Evolutionary conservation across 1,139 yeast species (phyloP).

Genomic region (Nakaseomyces uthaithaninus): DNA sequence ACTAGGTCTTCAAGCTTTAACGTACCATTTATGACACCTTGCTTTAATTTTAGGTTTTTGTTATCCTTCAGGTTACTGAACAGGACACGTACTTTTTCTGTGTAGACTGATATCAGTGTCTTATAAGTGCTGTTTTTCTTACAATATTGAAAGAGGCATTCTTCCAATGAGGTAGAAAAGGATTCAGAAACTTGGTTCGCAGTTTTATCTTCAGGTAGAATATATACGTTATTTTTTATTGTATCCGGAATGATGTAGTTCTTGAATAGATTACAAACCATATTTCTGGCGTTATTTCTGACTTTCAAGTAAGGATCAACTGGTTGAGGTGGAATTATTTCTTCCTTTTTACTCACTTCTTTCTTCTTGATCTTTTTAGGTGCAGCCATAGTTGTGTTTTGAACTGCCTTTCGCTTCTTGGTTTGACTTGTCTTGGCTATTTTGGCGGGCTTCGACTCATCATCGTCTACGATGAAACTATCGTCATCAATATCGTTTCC

Average conservation of each 20-base stretch:
- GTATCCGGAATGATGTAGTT: conserved; percentile 40
- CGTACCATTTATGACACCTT: conserved; percentile 41
- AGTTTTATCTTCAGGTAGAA: conserved; percentile 37
- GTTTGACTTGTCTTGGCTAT: no score
- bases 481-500: conserved; percentile 15
- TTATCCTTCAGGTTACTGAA: conserved; percentile 46
- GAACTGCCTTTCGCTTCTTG: conserved; percentile 12
- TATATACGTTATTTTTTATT: conserved; percentile 25
- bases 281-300: conserved; percentile 37
- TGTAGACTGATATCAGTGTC: conserved; percentile 34
- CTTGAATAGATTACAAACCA: conserved; percentile 33
- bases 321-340: neutral
- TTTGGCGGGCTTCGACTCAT: conserved; percentile 9
- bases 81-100: conserved; percentile 47
- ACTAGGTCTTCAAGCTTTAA: conserved; percentile 47
- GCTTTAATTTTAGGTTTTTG: conserved; percentile 43
- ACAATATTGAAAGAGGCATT: conserved; percentile 24
- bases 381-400: conserved; percentile 11
- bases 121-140: conserved; percentile 1
- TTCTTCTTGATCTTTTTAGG: conserved; percentile 8
- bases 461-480: conserved; percentile 13
- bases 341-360: neutral
- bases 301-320: conserved; percentile 25
- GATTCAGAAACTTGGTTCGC: conserved; percentile 33
- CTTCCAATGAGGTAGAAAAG: conserved; percentile 34